Percentiles rank a stretch among this genome's conserved stretches.
Conservation (phyloP, 2,329 filamentous ascomycete species). For the Parastagonospora nodorum region DNA sequence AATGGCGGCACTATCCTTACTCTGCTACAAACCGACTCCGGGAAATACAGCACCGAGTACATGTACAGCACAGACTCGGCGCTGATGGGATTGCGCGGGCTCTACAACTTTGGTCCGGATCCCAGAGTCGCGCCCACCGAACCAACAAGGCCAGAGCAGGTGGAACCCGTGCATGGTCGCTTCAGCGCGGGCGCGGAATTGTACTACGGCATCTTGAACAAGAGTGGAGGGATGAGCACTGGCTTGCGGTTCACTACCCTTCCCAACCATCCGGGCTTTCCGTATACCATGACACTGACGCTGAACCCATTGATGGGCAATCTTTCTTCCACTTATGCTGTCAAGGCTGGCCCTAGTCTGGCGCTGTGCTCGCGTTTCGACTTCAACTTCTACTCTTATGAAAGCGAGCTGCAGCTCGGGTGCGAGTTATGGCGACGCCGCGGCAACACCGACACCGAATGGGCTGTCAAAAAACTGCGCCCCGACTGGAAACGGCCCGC, state of each 20-base stretch:
- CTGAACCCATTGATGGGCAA: slow-evolving; percentile 94
- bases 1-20: slow-evolving; percentile 78
- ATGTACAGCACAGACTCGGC: slow-evolving; percentile 92
- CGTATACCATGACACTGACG: slow-evolving; percentile 90
- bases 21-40: slow-evolving; percentile 78
- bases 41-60: slow-evolving; percentile 86
- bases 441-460: slow-evolving; percentile 48
- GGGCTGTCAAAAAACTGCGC: slow-evolving; percentile 50
- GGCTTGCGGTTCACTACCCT: slow-evolving; percentile 89
- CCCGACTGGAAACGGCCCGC: slow-evolving; percentile 47
- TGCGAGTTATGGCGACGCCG: slow-evolving; percentile 86
- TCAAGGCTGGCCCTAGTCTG: slow-evolving; percentile 81
- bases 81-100: slow-evolving; percentile 80
- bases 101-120: slow-evolving; percentile 93
- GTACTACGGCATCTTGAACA: slow-evolving; percentile 95
- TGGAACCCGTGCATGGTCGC: slow-evolving; percentile 71
- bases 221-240: slow-evolving; percentile 87
- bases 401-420: slow-evolving; percentile 89
- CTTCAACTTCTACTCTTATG: slow-evolving; percentile 98
- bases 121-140: slow-evolving; percentile 48
- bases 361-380: slow-evolving; percentile 89
- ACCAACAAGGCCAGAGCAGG: slow-evolving; percentile 26
- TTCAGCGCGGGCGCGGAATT: slow-evolving; percentile 91
- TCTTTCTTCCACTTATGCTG: slow-evolving; percentile 87
- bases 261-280: slow-evolving; percentile 78